Conservation (phyloP, 345 rosid species). For the sweet orange (Citrus sinensis) region DVS_A1.0 CM039167.1:6806501-6807000, state of each 20-base stretch:
- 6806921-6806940: conserved; percentile 62
- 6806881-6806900: conserved; percentile 36
- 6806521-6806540: conserved; percentile 70
- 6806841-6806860: background rate
- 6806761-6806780: background rate
- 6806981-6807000: background rate
- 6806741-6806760: conserved; percentile 80
- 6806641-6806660: background rate
- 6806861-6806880: background rate
- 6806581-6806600: background rate
- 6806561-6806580: conserved; percentile 1
- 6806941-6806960: conserved; percentile 75
- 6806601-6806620: background rate
- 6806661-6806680: conserved; percentile 71
- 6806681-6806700: conserved; percentile 90
- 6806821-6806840: background rate
- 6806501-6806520: conserved; percentile 63
- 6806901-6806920: conserved; percentile 71
- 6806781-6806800: background rate
- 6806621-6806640: background rate
- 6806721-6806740: conserved; percentile 83
- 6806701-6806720: conserved; percentile 80
- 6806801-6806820: background rate
- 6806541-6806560: conserved; percentile 19
- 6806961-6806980: conserved; percentile 21